These are phyloP conservation scores for Lolium rigidum DNA, from an alignment of 176 grass and related monocot genomes.

Conservation along the genomic window DNA sequence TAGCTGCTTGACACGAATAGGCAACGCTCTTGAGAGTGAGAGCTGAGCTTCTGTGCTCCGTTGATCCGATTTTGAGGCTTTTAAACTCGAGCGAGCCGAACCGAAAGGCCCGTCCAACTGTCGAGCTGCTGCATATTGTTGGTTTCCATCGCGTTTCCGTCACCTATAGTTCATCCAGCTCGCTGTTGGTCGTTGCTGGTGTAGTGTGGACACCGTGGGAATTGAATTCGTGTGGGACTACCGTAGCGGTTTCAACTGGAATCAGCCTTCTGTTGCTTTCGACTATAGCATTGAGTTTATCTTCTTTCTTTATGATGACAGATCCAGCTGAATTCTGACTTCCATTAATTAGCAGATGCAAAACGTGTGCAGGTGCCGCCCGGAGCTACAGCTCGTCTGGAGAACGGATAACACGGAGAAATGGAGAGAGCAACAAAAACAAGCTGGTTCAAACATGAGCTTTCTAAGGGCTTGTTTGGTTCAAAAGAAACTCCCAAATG, in stretches of 20 bases:
- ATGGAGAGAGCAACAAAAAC: no score
- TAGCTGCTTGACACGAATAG: background rate
- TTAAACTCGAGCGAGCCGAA: background rate
- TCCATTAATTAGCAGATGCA: no score
- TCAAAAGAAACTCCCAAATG: no score
- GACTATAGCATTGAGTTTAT: no score
- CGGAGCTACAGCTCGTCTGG: no score
- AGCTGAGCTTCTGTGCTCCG: background rate
- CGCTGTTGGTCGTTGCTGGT: background rate
- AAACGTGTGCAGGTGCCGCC: no score
- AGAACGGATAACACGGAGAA: no score
- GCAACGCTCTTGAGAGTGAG: constrained; percentile 31
- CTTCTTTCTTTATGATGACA: no score
- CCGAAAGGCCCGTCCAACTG: background rate
- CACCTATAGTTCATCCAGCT: background rate
- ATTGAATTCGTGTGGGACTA: background rate
- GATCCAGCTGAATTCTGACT: no score
- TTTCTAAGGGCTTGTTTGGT: no score
- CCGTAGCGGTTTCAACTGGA: background rate
- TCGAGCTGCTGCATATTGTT: background rate
- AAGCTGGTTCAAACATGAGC: no score
- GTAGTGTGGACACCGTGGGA: background rate
- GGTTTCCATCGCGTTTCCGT: background rate
- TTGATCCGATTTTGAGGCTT: constrained; percentile 17
- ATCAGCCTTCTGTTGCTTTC: no score